Conservation (phyloP, 2,329 filamentous ascomycete species). For the Peltaster fructicola region DNA sequence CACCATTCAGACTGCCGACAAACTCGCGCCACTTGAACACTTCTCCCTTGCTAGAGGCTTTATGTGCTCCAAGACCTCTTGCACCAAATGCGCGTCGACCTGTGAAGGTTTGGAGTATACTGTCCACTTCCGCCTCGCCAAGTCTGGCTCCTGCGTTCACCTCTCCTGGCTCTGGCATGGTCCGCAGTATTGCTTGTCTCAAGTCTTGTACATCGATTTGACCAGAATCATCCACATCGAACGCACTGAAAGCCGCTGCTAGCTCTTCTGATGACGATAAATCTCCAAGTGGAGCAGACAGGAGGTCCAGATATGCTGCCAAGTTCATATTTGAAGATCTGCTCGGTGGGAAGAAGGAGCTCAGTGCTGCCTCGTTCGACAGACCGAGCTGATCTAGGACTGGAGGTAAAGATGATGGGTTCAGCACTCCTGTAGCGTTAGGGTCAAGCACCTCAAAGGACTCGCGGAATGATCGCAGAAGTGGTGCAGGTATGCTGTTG, state of each 20-base stretch:
- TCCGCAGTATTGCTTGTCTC: conserved; percentile 66
- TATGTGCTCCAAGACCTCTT: conserved; percentile 32
- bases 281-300: conserved; percentile 55
- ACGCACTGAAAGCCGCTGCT: conserved; percentile 78
- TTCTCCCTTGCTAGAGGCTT: conserved; percentile 52
- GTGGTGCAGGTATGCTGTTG: conserved; percentile 59
- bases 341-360: conserved; percentile 64
- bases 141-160: conserved; percentile 38
- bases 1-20: conserved; percentile 37
- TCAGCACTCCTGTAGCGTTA: conserved; percentile 69
- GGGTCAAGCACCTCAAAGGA: conserved; percentile 87
- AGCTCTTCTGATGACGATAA: conserved; percentile 68
- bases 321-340: conserved; percentile 53
- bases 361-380: conserved; percentile 45
- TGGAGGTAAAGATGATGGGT: conserved; percentile 65
- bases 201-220: conserved; percentile 75
- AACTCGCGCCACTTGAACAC: conserved; percentile 93
- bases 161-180: conserved; percentile 57
- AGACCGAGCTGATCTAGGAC: conserved; percentile 78
- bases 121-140: conserved; percentile 61
- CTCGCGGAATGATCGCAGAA: conserved; percentile 76
- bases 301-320: conserved; percentile 66
- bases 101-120: conserved; percentile 72
- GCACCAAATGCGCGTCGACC: conserved; percentile 62
- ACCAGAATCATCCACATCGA: conserved; percentile 88